These are phyloP conservation scores for Aspergillus hiratsukae DNA, from an alignment of 2,329 filamentous ascomycete genomes.

Conservation along the genomic window DNA sequence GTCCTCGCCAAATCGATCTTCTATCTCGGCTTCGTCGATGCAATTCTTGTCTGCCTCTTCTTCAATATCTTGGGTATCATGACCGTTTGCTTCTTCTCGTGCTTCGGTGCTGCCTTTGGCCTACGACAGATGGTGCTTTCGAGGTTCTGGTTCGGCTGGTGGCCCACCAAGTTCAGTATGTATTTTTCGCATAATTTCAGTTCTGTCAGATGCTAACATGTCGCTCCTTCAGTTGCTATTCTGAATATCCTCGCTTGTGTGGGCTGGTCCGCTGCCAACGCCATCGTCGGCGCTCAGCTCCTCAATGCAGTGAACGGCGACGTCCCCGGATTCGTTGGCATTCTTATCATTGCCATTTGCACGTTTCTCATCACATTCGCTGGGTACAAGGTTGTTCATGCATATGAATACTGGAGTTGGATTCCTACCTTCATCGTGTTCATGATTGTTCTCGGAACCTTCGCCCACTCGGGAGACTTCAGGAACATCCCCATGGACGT, in stretches of 20 bases:
- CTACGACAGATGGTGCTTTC: constrained; percentile 77
- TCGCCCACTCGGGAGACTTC: constrained; percentile 64
- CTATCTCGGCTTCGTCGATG: constrained; percentile 66
- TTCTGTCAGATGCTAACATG: constrained; percentile 6
- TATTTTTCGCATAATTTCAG: constrained; percentile 9
- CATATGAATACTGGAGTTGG: constrained; percentile 72
- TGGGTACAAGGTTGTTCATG: constrained; percentile 71
- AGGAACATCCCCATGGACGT: constrained; percentile 55
- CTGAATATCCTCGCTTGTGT: constrained; percentile 68
- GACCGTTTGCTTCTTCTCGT: constrained; percentile 72
- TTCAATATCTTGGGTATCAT: constrained; percentile 70
- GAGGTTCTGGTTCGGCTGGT: constrained; percentile 71
- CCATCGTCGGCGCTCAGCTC: constrained; percentile 74
- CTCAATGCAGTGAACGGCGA: constrained; percentile 66
- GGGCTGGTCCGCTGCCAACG: constrained; percentile 73
- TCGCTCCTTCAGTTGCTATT: constrained; percentile 50
- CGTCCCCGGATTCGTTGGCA: constrained; percentile 69
- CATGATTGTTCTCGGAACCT: constrained; percentile 64
- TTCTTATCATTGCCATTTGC: constrained; percentile 66
- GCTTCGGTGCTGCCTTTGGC: constrained; percentile 69
- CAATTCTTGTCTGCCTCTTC: constrained; percentile 67
- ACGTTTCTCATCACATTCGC: constrained; percentile 69
- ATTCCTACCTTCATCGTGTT: constrained; percentile 70
- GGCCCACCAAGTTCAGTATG: constrained; percentile 63
- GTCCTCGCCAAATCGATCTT: constrained; percentile 66